A percentile compares a stretch with the other conserved stretches of the same genome.
These are phyloP conservation scores for Debaryomyces nepalensis DNA, from an alignment of 1,139 yeast species.

Conservation along the genomic window DNA sequence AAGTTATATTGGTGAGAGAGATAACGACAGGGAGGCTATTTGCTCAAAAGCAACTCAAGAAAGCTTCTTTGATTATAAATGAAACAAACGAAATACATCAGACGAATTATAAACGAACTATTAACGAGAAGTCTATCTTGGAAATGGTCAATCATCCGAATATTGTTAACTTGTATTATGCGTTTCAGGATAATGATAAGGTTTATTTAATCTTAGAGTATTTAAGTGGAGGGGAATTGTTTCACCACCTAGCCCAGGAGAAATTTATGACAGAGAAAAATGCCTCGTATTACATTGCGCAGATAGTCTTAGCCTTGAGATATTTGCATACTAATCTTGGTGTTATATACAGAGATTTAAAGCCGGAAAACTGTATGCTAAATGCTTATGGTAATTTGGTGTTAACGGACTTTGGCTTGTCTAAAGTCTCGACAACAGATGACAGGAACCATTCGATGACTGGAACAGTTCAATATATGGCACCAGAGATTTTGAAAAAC, in stretches of 20 bases:
- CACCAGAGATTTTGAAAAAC: conserved; percentile 90
- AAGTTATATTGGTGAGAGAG: conserved; percentile 79
- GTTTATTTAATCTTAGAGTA: conserved; percentile 82
- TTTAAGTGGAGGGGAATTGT: conserved; percentile 92
- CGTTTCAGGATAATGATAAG: conserved; percentile 84
- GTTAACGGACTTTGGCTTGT: conserved; percentile 89
- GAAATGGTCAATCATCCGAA: conserved; percentile 71
- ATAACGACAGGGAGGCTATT: conserved; percentile 65
- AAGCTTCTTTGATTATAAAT: conserved; percentile 58
- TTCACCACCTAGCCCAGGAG: conserved; percentile 70
- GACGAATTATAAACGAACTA: conserved; percentile 42
- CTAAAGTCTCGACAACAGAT: conserved; percentile 65
- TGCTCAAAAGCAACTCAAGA: conserved; percentile 88
- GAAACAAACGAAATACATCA: conserved; percentile 42
- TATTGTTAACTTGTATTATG: conserved; percentile 85
- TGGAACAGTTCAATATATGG: conserved; percentile 97
- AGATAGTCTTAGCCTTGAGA: conserved; percentile 78
- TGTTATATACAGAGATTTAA: conserved; percentile 87
- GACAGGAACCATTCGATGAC: conserved; percentile 67
- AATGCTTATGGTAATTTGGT: conserved; percentile 81
- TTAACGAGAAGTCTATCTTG: conserved; percentile 48
- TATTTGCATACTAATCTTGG: conserved; percentile 77
- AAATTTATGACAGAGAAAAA: conserved; percentile 66
- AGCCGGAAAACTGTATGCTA: conserved; percentile 91
- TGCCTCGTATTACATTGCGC: conserved; percentile 84